A percentile compares a stretch with the other conserved stretches of the same genome.
These are phyloP conservation scores for Eragrostis nindensis DNA, from an alignment of 176 grass and related monocot species.

Conservation along the genomic window DNA sequence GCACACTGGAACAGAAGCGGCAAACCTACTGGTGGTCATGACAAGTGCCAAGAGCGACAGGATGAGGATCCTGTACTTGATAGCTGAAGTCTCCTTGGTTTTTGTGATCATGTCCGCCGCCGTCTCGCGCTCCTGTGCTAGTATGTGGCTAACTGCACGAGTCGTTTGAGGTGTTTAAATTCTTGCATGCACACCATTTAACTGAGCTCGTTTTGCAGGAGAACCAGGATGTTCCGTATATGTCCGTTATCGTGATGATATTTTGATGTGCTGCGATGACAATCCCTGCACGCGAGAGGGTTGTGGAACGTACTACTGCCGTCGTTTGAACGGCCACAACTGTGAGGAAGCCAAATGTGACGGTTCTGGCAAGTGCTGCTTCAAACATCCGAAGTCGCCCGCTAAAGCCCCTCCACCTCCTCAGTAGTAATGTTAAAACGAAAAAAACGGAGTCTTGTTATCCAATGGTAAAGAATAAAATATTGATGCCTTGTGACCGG, in stretches of 20 bases:
- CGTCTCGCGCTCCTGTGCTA: not conserved
- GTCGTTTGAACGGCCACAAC: not conserved
- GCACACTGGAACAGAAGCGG: not conserved
- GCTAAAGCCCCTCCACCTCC: no score
- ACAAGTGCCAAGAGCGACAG: not conserved
- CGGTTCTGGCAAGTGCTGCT: not conserved
- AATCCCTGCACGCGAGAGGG: no score
- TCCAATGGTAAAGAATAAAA: no score
- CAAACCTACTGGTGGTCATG: not conserved
- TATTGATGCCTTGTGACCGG: no score
- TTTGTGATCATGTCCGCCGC: not conserved
- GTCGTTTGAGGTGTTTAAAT: not conserved
- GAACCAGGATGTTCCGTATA: no score
- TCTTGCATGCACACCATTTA: not conserved
- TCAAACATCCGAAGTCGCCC: not conserved
- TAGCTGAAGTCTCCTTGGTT: not conserved
- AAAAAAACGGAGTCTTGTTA: no score
- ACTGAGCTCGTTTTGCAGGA: not conserved
- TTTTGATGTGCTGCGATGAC: no score
- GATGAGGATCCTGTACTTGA: not conserved
- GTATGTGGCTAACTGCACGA: not conserved
- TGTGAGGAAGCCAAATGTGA: not conserved
- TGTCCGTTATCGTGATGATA: no score
- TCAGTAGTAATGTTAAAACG: no score
- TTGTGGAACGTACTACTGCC: not conserved